Percentiles rank a stretch among this genome's conserved stretches.
These are phyloP conservation scores for Dothistroma septosporum DNA, from an alignment of 2,329 filamentous ascomycete genomes.

Conservation along the genomic window DNA sequence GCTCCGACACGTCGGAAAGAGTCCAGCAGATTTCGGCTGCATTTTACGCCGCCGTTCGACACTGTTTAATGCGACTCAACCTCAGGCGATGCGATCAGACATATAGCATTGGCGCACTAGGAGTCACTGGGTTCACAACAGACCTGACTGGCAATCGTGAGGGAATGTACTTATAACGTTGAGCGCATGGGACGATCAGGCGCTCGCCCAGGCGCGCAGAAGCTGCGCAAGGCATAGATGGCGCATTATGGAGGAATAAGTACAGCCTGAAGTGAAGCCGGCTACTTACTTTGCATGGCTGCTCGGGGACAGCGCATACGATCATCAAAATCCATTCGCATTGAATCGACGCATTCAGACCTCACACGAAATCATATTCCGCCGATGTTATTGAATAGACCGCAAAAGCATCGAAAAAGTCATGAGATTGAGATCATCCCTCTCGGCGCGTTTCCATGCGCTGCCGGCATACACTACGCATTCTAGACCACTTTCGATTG, in stretches of 20 bases:
- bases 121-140: neutral
- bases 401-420: neutral
- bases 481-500: neutral
- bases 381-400: neutral
- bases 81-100: neutral
- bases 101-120: neutral
- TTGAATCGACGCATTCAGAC: neutral
- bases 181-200: neutral
- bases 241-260: neutral
- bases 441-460: neutral
- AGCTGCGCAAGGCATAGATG: neutral
- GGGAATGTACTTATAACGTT: neutral
- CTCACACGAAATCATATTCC: neutral
- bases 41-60: neutral
- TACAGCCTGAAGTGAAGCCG: neutral
- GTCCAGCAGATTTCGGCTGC: neutral
- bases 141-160: neutral
- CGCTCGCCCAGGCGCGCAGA: neutral
- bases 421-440: neutral
- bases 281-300: neutral
- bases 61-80: neutral
- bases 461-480: neutral
- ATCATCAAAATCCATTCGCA: neutral
- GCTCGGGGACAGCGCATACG: neutral
- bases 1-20: neutral